Percentiles rank a stretch among this genome's conserved stretches.
Evolutionary conservation across 139 green algal species (phyloP).

Genomic region (Klebsormidium nitens): DNA sequence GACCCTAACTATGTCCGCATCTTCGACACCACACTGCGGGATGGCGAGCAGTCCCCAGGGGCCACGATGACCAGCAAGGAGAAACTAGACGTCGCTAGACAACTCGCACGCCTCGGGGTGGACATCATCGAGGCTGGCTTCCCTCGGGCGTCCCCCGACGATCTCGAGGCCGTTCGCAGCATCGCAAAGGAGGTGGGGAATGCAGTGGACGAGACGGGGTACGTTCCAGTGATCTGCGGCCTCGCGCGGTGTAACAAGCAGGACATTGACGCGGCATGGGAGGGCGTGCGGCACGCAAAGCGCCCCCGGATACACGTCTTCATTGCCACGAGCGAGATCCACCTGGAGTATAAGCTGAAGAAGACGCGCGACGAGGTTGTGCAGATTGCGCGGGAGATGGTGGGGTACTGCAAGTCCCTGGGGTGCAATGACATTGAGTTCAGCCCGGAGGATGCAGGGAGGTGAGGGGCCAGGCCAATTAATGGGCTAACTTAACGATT

Average conservation of each 20-base stretch:
- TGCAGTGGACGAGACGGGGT: constrained; percentile 60
- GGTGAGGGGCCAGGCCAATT: constrained; percentile 9
- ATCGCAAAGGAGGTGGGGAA: constrained; percentile 85
- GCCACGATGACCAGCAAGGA: constrained; percentile 90
- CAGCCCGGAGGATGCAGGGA: constrained; percentile 85
- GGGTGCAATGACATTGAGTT: constrained; percentile 98
- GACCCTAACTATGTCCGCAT: constrained; percentile 94
- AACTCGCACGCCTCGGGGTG: constrained; percentile 91
- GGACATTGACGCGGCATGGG: constrained; percentile 83
- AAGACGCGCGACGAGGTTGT: constrained; percentile 76
- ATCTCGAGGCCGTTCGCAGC: constrained; percentile 87
- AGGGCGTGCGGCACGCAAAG: constrained; percentile 78
- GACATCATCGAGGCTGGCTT: constrained; percentile 99
- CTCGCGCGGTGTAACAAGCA: constrained; percentile 64
- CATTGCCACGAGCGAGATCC: constrained; percentile 91
- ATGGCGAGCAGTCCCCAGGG: constrained; percentile 91
- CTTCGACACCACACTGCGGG: constrained; percentile 97
- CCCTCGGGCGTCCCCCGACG: constrained; percentile 90
- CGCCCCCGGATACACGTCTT: constrained; percentile 94
- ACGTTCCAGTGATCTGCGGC: constrained; percentile 97
- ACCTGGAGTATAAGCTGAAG: constrained; percentile 76
- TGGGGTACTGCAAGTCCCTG: constrained; percentile 74
- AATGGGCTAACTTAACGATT: too few relatives aligned
- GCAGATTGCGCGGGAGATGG: constrained; percentile 75
- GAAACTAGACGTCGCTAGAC: constrained; percentile 93